Evolutionary conservation across 805 yeast species (phyloP), one percentile per base, ranked within the genome.

Genomic region (Candida manassasensis): DNA sequence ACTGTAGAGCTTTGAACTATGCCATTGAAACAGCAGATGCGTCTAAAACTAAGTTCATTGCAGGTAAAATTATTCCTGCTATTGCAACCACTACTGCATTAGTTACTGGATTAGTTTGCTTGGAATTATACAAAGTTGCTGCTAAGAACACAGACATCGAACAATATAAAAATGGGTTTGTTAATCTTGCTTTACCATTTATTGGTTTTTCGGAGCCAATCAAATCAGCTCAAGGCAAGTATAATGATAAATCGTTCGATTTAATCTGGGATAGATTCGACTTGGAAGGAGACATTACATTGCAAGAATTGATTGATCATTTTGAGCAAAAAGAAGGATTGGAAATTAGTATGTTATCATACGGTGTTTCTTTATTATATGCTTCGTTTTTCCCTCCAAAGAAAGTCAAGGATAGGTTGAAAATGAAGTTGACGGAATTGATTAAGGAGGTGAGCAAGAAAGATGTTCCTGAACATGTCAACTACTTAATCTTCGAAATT

Each of bases 1-100:
- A 93, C 59, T 79, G 95, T 62, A 81, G 99, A 59, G 99, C 99
- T 19, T 70, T 79, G 63, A 90, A 88, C 63, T 90, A 90, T 55
- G 74, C 78, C 27, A 88, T 90, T 47, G 95, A 87, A 53, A 68
- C 87, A 9, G 97, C 90, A 24, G 97, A 90, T 54, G 77, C 80
- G 43, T 79, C 81, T 34, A 86, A 84, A 67, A 93, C 98, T 25
- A 93, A 93, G 67, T 87, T 90, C 52, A 90, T 93, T 58, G 99
- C 99, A 5, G 99, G 99, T 32, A 81, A 94, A 63, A 93, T 93
- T 47, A 93, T 93, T 47, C 99, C 99, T 11, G 98, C 98, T 14
- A 93, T 93, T 68, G 98, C 98, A 24, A 93, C 99, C 2, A 93
- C 99, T 1, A 93, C 99, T n/a, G 95, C 97, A 7, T 68, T 89